A percentile compares a stretch with the other conserved stretches of the same genome.
These are phyloP conservation scores for Rhizopogon vulgaris DNA, from an alignment of 768 basidiomycete species.

Conservation along the genomic window DNA sequence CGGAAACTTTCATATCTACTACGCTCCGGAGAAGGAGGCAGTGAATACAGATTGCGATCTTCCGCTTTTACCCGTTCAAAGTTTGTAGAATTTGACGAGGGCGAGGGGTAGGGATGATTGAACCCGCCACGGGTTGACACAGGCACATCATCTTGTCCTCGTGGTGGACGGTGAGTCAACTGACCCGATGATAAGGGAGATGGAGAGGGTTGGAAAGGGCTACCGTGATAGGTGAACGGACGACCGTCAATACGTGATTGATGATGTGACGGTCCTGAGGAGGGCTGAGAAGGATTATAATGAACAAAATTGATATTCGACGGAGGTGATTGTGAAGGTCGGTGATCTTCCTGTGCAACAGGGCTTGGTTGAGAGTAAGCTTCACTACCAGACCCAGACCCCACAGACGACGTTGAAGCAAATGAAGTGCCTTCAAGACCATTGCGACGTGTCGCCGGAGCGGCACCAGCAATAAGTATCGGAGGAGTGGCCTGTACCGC, in stretches of 20 bases:
- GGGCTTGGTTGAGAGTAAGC: slow-evolving; percentile 44
- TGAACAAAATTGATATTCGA: slow-evolving; percentile 53
- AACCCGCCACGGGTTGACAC: slow-evolving; percentile 29
- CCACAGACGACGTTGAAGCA: slow-evolving; percentile 39
- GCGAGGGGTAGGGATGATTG: slow-evolving; percentile 29
- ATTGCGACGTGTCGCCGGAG: slow-evolving; percentile 39
- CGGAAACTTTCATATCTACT: slow-evolving; percentile 24
- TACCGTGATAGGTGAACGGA: slow-evolving; percentile 16
- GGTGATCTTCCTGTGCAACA: slow-evolving; percentile 31
- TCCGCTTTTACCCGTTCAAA: slow-evolving; percentile 55
- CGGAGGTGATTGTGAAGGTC: slow-evolving; percentile 68
- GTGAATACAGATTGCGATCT: slow-evolving; percentile 39
- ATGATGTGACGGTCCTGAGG: slow-evolving; percentile 28
- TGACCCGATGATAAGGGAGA: slow-evolving; percentile 31
- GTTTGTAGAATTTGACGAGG: slow-evolving; percentile 35
- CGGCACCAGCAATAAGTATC: slow-evolving; percentile 36
- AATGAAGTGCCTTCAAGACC: slow-evolving; percentile 46
- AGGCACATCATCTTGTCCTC: slow-evolving; percentile 29
- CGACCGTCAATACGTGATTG: slow-evolving; percentile 23
- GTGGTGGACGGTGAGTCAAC: slow-evolving; percentile 27
- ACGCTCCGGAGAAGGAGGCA: slow-evolving; percentile 28
- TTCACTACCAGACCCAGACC: slow-evolving; percentile 54
- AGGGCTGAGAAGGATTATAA: slow-evolving; percentile 38
- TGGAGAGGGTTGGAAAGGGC: slow-evolving; percentile 35
- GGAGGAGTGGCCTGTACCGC: slow-evolving; percentile 15